Evolutionary conservation across 768 basidiomycete genomes (phyloP).

Genomic region (Phanerochaete sordida): DNA sequence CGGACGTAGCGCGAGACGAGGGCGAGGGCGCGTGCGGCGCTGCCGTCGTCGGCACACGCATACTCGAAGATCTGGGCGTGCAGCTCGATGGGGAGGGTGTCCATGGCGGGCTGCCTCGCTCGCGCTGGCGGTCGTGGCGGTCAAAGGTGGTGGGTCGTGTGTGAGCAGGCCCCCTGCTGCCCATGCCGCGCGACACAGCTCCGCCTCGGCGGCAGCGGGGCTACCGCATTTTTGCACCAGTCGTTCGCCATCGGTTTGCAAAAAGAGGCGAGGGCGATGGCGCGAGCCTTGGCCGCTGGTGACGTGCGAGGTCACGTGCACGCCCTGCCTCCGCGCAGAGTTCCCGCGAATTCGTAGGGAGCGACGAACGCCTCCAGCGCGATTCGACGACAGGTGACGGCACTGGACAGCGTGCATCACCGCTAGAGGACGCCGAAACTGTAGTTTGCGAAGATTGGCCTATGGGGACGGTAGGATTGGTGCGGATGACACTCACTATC

Average conservation of each 20-base stretch:
- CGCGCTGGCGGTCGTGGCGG: too few species aligned
- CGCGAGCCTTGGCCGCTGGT: background rate
- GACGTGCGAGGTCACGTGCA: constrained; percentile 8
- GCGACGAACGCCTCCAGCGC: background rate
- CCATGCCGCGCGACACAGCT: background rate
- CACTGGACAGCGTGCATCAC: background rate
- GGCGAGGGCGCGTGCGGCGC: constrained; percentile 25
- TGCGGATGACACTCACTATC: background rate
- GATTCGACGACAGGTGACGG: background rate
- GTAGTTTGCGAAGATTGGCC: background rate
- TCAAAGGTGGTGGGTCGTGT: background rate
- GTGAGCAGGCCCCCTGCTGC: background rate
- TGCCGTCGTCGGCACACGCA: constrained; percentile 29
- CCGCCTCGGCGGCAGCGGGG: background rate
- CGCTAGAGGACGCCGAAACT: background rate
- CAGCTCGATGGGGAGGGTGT: constrained; percentile 25
- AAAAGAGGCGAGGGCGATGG: constrained; percentile 1
- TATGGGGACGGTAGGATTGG: background rate
- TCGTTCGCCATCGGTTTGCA: constrained; percentile 1
- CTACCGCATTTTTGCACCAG: background rate
- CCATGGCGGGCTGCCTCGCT: constrained; percentile 10
- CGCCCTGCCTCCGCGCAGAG: background rate
- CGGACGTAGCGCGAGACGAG: constrained; percentile 28
- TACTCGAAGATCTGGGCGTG: constrained; percentile 27
- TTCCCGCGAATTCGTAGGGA: too few species aligned